Percentiles rank a stretch among this genome's conserved stretches.
phyloP scores from a whole-genome alignment of 2,329 filamentous ascomycete genomes.

The Penicillium sp. region DNA sequence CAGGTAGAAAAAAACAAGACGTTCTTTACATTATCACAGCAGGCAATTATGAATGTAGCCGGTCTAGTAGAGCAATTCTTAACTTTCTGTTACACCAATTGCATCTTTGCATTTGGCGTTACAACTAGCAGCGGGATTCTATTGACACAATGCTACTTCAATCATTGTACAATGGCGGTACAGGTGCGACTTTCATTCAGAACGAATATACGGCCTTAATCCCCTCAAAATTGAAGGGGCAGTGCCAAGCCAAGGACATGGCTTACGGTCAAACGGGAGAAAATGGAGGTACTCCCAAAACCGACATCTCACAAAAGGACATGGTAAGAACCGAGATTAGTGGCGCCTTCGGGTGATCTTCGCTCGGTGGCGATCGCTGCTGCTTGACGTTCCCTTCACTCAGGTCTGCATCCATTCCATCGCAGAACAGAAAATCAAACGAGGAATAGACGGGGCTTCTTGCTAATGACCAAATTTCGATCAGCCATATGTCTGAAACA shows the following conservation, averaged over 20 bases:
- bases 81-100: not conserved
- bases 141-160: not conserved
- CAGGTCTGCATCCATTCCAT: not conserved
- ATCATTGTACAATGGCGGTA: no score
- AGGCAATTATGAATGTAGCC: not conserved
- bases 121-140: not conserved
- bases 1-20: not conserved
- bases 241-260: no score
- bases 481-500: conserved; percentile 17
- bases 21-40: not conserved
- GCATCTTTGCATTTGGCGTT: not conserved
- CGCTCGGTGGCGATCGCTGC: no score
- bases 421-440: not conserved
- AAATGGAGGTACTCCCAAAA: not conserved
- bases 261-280: no score
- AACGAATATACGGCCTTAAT: no score
- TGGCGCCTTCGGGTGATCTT: not conserved
- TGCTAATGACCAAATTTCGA: not conserved
- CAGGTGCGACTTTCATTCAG: no score
- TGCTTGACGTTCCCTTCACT: no score
- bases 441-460: not conserved
- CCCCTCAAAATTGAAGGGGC: no score
- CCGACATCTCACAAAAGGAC: not conserved
- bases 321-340: not conserved
- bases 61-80: not conserved